phyloP scores from a whole-genome alignment of 228 moss, liverwort and hornwort species.

The Sphagnum magellanicum region DNA sequence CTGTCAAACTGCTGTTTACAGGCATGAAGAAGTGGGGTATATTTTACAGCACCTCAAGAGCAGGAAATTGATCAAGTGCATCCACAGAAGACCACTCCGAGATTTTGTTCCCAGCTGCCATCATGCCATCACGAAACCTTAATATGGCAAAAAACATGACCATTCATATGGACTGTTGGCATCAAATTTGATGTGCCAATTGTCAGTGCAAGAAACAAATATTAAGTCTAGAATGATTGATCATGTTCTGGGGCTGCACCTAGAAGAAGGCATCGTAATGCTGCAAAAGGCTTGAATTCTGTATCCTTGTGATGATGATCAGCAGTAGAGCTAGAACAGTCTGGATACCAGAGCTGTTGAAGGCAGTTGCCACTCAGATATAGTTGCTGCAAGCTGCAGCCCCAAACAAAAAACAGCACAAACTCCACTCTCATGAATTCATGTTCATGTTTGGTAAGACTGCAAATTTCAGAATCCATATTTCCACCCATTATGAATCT shows the following conservation, averaged over 20 bases:
- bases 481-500: no score
- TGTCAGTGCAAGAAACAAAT: no score
- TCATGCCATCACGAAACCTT: background rate
- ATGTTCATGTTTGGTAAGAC: no score
- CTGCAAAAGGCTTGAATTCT: slow-evolving; percentile 30
- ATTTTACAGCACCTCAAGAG: slow-evolving; percentile 46
- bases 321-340: slow-evolving; percentile 11
- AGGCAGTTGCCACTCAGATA: slow-evolving; percentile 81
- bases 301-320: slow-evolving; percentile 10
- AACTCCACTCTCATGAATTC: slow-evolving; percentile 2
- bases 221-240: no score
- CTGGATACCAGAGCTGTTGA: slow-evolving; percentile 46
- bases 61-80: slow-evolving; percentile 71
- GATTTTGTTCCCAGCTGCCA: slow-evolving; percentile 72
- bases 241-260: slow-evolving; percentile 25
- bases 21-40: no score
- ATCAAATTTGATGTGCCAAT: no score
- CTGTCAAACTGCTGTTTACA: background rate
- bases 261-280: slow-evolving; percentile 66
- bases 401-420: background rate
- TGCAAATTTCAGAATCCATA: no score
- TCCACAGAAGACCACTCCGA: slow-evolving; percentile 71
- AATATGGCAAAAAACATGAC: no score
- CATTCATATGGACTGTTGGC: no score
- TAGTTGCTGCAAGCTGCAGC: slow-evolving; percentile 84